Percentiles rank a stretch among this genome's conserved stretches.
phyloP scores from a whole-genome alignment of 116 monocot species.

The Papilionanthe hybrid region DNA sequence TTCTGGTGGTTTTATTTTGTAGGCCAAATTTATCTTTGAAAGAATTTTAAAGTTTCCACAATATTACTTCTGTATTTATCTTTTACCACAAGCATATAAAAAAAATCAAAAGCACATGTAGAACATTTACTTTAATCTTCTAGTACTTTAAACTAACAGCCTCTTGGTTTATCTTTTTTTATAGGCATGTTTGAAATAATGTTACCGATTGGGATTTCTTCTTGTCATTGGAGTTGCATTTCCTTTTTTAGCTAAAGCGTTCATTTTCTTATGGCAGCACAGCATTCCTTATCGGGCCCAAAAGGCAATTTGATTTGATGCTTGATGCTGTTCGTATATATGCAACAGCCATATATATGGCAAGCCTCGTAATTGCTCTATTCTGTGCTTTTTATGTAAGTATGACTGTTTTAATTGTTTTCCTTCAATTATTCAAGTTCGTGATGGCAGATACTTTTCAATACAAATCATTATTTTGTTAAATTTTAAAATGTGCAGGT shows the following conservation, averaged over 20 bases:
- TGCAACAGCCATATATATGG: slow-evolving; percentile 82
- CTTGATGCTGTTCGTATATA: slow-evolving; percentile 98
- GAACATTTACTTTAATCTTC: too few species aligned
- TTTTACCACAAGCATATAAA: too few species aligned
- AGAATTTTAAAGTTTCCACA: too few species aligned
- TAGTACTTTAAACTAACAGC: too few species aligned
- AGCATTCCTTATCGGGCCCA: slow-evolving; percentile 94
- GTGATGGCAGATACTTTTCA: neutral
- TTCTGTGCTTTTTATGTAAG: slow-evolving; percentile 96
- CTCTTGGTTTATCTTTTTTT: too few species aligned
- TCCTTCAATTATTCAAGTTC: neutral
- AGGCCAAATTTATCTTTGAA: too few species aligned
- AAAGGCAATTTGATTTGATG: slow-evolving; percentile 91
- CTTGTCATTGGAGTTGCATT: neutral
- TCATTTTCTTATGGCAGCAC: slow-evolving; percentile 88
- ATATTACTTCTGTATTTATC: too few species aligned
- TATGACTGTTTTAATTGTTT: slow-evolving; percentile 4
- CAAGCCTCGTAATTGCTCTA: slow-evolving; percentile 85
- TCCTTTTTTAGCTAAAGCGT: slow-evolving; percentile 18
- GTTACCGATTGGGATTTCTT: neutral
- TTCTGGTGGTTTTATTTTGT: too few species aligned
- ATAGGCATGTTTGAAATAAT: too few species aligned
- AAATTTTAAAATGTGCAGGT: slow-evolving; percentile 35
- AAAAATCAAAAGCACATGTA: too few species aligned
- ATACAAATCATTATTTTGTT: neutral